These are phyloP conservation scores for Penicillium sp. DNA, from an alignment of 2,329 filamentous ascomycete species.

Conservation along the genomic window DNA sequence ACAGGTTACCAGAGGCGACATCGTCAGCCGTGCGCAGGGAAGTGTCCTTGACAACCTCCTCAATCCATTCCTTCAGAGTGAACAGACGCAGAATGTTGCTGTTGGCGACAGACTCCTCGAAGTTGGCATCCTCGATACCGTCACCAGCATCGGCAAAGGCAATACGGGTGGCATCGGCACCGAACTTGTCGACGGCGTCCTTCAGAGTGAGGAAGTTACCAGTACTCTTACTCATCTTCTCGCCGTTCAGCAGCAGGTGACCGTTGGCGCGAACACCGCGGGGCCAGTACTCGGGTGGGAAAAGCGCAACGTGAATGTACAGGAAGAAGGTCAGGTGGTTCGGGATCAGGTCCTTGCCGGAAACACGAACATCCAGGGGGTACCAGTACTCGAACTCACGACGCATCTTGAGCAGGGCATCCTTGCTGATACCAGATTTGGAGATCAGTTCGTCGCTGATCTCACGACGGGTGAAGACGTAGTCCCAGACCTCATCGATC, in stretches of 20 bases:
- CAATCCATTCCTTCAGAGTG: constrained; percentile 85
- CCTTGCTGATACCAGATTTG: constrained; percentile 71
- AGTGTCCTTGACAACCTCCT: constrained; percentile 76
- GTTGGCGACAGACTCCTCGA: constrained; percentile 93
- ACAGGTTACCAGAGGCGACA: constrained; percentile 82
- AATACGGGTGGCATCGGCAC: constrained; percentile 88
- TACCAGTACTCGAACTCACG: constrained; percentile 98
- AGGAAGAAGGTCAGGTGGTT: constrained; percentile 97
- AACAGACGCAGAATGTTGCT: constrained; percentile 85
- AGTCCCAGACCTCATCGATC: constrained; percentile 95
- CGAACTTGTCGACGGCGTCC: constrained; percentile 87
- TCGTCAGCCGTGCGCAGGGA: constrained; percentile 76
- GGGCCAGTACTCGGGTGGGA: constrained; percentile 87
- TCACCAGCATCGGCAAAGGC: constrained; percentile 94
- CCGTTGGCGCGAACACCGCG: constrained; percentile 84
- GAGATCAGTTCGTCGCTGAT: constrained; percentile 66
- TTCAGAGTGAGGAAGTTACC: constrained; percentile 95
- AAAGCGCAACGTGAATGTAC: constrained; percentile 90
- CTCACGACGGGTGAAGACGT: constrained; percentile 80
- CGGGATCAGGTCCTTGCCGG: constrained; percentile 89
- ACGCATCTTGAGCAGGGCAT: constrained; percentile 76
- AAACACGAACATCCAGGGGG: constrained; percentile 83
- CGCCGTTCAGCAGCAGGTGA: constrained; percentile 89
- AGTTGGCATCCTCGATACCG: constrained; percentile 93
- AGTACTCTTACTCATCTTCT: constrained; percentile 98